Percentiles rank a stretch among this genome's conserved stretches.
Conservation (phyloP, 2,329 filamentous ascomycete genomes). For the Ophiosphaerella korrae region DNA sequence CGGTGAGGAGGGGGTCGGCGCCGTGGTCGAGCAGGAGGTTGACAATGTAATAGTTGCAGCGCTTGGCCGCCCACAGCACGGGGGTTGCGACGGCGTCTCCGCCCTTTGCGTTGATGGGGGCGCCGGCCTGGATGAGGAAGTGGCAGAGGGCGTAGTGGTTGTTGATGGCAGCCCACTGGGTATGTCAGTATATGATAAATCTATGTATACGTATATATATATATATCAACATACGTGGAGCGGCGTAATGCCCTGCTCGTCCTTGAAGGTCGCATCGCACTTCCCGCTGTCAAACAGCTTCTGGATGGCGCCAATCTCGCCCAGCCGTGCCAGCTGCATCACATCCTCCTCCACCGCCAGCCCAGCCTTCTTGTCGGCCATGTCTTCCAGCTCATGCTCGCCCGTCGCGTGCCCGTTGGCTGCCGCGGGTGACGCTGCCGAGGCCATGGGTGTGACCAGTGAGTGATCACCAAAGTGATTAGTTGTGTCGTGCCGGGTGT, state of each 20-base stretch:
- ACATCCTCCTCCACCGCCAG: conserved; percentile 75
- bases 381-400: conserved; percentile 45
- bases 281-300: conserved; percentile 84
- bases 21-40: conserved; percentile 89
- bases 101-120: conserved; percentile 92
- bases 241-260: conserved; percentile 93
- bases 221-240: conserved; percentile 70
- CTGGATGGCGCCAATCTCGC: conserved; percentile 85
- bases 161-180: conserved; percentile 97
- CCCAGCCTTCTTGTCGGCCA: conserved; percentile 41
- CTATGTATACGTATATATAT: background rate
- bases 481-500: too few species aligned
- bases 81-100: conserved; percentile 94
- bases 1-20: conserved; percentile 88
- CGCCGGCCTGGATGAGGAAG: conserved; percentile 84
- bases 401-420: conserved; percentile 30
- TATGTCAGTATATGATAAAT: conserved; percentile 16
- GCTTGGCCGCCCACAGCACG: conserved; percentile 94
- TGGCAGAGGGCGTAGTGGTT: conserved; percentile 98
- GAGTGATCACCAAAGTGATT: too few species aligned
- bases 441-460: conserved; percentile 22
- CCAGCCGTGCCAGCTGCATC: conserved; percentile 91
- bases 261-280: conserved; percentile 79
- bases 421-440: conserved; percentile 22
- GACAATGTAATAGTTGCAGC: conserved; percentile 95